A percentile compares a stretch with the other conserved stretches of the same genome.
Conservation (phyloP, 2,329 filamentous ascomycete genomes). For the Didymella segeticola region DNA sequence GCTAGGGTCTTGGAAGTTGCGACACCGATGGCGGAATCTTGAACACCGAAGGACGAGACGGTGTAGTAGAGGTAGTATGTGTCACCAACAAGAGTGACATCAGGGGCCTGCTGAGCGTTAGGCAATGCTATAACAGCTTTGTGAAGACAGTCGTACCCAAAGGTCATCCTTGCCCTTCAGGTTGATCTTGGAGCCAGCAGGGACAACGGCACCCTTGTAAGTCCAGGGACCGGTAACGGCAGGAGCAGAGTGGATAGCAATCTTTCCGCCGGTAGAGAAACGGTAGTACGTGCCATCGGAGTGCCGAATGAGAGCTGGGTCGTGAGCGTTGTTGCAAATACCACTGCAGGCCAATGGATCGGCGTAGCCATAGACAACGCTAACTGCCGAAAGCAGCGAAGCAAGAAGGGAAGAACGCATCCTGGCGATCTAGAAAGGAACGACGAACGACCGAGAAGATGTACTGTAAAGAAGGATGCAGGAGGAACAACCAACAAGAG, state of each 20-base stretch:
- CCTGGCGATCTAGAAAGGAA: constrained; percentile 13
- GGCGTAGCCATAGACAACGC: constrained; percentile 44
- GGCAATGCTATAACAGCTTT: not conserved
- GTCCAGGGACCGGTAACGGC: constrained; percentile 60
- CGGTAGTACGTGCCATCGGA: constrained; percentile 60
- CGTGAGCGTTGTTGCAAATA: constrained; percentile 55
- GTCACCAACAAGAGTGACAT: constrained; percentile 63
- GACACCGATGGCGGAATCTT: constrained; percentile 67
- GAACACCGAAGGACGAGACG: constrained; percentile 67
- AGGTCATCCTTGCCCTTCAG: constrained; percentile 56
- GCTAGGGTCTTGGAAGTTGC: constrained; percentile 60
- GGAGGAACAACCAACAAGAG: not conserved
- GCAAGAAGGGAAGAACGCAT: constrained; percentile 31
- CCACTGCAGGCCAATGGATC: constrained; percentile 52
- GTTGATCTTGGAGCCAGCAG: constrained; percentile 55
- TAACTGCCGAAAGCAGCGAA: constrained; percentile 27
- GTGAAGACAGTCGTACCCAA: constrained; percentile 51
- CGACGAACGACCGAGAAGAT: not conserved
- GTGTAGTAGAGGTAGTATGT: constrained; percentile 72
- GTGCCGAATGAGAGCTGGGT: constrained; percentile 58
- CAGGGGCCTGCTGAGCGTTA: constrained; percentile 62
- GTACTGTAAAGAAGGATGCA: not conserved
- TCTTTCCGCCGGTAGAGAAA: constrained; percentile 60
- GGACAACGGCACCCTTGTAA: constrained; percentile 55
- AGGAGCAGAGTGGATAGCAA: constrained; percentile 58